phyloP scores from a whole-genome alignment of 140 eudicot genomes.

The Bidens hawaiensis region DNA sequence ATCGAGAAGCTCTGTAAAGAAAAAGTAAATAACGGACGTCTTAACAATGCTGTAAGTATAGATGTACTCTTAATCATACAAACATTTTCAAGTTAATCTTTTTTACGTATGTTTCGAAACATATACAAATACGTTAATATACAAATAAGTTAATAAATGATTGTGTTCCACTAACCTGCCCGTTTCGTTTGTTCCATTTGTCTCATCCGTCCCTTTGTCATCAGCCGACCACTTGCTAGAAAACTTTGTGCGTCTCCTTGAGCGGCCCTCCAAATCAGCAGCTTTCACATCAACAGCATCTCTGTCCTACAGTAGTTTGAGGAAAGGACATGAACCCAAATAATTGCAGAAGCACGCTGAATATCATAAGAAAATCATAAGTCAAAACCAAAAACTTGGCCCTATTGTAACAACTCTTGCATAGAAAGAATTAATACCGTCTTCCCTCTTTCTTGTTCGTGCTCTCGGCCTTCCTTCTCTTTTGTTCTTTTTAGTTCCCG shows the following conservation, averaged over 20 bases:
- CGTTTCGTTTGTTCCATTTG: conserved; percentile 62
- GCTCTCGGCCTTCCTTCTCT: conserved; percentile 69
- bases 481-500: conserved; percentile 67
- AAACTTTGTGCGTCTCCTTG: conserved; percentile 41
- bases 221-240: conserved; percentile 48
- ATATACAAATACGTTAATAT: background rate
- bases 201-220: conserved; percentile 44
- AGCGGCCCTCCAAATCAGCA: conserved; percentile 42
- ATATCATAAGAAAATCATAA: conserved; percentile 49
- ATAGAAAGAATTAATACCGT: conserved; percentile 71
- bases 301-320: conserved; percentile 99
- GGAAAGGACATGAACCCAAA: conserved; percentile 99
- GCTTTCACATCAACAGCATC: conserved; percentile 47
- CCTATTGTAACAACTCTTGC: conserved; percentile 47
- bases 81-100: background rate
- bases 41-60: conserved; percentile 9
- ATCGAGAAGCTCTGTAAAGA: conserved; percentile 41
- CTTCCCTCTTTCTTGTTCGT: conserved; percentile 49
- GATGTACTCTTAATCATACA: background rate
- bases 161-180: conserved; percentile 39
- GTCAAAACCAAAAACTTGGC: conserved; percentile 55
- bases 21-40: conserved; percentile 9
- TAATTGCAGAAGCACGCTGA: conserved; percentile 99
- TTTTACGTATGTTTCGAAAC: background rate
- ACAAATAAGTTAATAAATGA: background rate